phyloP scores from a whole-genome alignment of 1,284 basidiomycete species.

The Inonotus obliquus region DNA sequence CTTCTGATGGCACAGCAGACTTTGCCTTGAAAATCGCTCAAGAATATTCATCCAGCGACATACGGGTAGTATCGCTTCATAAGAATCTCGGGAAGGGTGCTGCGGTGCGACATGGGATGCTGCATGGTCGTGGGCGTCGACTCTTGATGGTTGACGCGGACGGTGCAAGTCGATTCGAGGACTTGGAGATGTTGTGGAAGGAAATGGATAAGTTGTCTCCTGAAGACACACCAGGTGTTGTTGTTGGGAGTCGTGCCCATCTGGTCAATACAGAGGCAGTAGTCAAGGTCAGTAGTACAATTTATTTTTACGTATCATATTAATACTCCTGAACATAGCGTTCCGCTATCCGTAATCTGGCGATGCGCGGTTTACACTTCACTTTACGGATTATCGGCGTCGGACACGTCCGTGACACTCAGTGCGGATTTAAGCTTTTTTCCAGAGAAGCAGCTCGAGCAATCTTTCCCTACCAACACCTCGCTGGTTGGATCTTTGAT shows the following conservation, averaged over 20 bases:
- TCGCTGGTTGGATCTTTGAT: slow-evolving; percentile 91
- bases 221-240: slow-evolving; percentile 54
- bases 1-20: slow-evolving; percentile 67
- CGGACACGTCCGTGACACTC: slow-evolving; percentile 86
- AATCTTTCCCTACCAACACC: slow-evolving; percentile 82
- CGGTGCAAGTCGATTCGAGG: slow-evolving; percentile 83
- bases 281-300: slow-evolving; percentile 65
- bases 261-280: slow-evolving; percentile 88
- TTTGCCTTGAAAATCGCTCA: slow-evolving; percentile 62
- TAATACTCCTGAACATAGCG: slow-evolving; percentile 47
- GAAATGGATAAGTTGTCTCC: slow-evolving; percentile 62
- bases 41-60: slow-evolving; percentile 48
- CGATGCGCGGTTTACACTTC: slow-evolving; percentile 89
- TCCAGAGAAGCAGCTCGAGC: slow-evolving; percentile 72
- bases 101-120: slow-evolving; percentile 85
- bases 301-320: background rate
- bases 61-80: slow-evolving; percentile 76
- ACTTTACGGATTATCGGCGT: slow-evolving; percentile 82
- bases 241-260: slow-evolving; percentile 86
- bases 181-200: slow-evolving; percentile 69
- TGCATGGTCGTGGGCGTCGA: slow-evolving; percentile 73
- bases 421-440: slow-evolving; percentile 95
- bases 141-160: slow-evolving; percentile 93
- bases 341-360: slow-evolving; percentile 79
- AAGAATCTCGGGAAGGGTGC: slow-evolving; percentile 89